phyloP scores from a whole-genome alignment of 2,329 filamentous ascomycete genomes.

The Aureobasidium sp. region DNA sequence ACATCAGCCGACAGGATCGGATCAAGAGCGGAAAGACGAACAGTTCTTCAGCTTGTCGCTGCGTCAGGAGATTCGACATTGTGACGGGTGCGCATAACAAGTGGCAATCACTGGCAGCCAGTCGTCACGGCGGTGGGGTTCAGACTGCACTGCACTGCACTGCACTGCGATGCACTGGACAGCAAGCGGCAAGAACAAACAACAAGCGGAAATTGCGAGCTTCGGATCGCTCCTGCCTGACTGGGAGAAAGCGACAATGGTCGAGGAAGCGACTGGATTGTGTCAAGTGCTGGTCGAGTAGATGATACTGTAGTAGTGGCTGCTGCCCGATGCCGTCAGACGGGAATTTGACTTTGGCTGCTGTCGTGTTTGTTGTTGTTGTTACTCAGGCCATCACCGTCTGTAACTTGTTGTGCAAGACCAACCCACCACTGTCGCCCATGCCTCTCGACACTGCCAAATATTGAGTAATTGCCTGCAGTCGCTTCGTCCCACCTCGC shows the following conservation, averaged over 20 bases:
- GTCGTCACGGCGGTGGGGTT: not conserved
- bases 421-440: not conserved
- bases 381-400: not conserved
- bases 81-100: conserved; percentile 14
- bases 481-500: not conserved
- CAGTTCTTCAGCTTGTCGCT: conserved; percentile 82
- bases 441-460: not conserved
- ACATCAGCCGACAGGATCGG: conserved; percentile 27
- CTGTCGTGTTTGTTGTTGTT: conserved; percentile 10
- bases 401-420: too few relatives aligned
- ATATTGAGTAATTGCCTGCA: not conserved
- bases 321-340: conserved; percentile 13
- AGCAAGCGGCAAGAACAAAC: not conserved
- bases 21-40: conserved; percentile 42
- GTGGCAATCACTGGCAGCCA: not conserved
- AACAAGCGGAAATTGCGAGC: conserved; percentile 1
- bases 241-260: not conserved
- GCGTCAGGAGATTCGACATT: conserved; percentile 71
- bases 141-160: too few relatives aligned
- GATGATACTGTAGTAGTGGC: not conserved
- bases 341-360: conserved; percentile 8
- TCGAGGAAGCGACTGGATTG: not conserved
- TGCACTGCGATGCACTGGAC: not conserved
- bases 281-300: not conserved
- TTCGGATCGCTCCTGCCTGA: not conserved